Percentiles rank a stretch among this genome's conserved stretches.
phyloP scores from a whole-genome alignment of 2,329 filamentous ascomycete species.

The Ilyonectria destructans region DNA sequence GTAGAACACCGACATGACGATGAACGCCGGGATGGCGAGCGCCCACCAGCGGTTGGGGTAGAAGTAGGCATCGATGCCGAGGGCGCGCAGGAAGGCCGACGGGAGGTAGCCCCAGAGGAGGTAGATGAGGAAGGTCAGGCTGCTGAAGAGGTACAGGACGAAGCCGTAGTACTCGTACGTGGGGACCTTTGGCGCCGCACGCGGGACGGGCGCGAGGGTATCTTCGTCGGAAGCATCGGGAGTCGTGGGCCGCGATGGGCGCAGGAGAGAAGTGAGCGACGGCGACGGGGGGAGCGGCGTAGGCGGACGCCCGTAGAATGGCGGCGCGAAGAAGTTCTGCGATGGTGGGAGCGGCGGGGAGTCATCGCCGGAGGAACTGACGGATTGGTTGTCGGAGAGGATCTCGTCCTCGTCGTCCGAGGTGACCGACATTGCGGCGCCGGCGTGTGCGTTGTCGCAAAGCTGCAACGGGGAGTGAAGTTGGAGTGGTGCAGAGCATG shows the following conservation, averaged over 20 bases:
- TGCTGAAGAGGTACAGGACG: conserved; percentile 93
- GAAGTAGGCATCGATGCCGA: conserved; percentile 86
- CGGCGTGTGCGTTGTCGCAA: conserved; percentile 7
- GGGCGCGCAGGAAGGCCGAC: conserved; percentile 89
- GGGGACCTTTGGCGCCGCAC: conserved; percentile 93
- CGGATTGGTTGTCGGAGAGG: conserved; percentile 54
- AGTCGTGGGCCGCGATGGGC: conserved; percentile 92
- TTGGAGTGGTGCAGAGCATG: conserved; percentile 1
- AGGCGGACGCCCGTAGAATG: conserved; percentile 98
- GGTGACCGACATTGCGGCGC: conserved; percentile 52
- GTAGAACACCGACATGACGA: conserved; percentile 91
- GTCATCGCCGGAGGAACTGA: conserved; percentile 54
- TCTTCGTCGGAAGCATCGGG: conserved; percentile 94
- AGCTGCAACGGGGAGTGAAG: conserved; percentile 8
- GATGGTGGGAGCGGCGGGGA: conserved; percentile 63
- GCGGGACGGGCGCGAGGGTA: conserved; percentile 86
- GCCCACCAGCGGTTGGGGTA: conserved; percentile 99
- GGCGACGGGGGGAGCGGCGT: conserved; percentile 94
- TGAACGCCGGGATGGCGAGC: conserved; percentile 89
- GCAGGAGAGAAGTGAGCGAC: conserved; percentile 90
- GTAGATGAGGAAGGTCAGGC: conserved; percentile 82
- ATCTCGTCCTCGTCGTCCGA: conserved; percentile 58
- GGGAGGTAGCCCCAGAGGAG: conserved; percentile 92
- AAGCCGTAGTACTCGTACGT: conserved; percentile 99
- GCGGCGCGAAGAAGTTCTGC: conserved; percentile 78